Base-by-base conservation (phyloP, 2,329 filamentous ascomycete species). In the Fusarium graminum region DNA sequence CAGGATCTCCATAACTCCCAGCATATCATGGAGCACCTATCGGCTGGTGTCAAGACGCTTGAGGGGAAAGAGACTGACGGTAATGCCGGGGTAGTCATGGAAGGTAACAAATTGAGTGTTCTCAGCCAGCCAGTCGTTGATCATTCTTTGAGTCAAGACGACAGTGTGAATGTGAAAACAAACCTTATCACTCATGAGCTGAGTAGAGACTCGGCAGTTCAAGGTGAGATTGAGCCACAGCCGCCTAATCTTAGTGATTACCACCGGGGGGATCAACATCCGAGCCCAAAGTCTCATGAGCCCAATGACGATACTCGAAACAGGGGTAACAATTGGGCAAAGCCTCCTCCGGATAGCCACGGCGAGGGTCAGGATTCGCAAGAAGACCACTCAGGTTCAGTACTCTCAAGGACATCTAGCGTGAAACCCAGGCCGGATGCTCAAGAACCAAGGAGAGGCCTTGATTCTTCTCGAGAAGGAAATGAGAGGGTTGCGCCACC, bases 11-110 rank as follows among this genome's bases (percentile, higher is more conserved):
- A 78, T 49, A 71, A 71, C 44, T 66, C 73, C 17, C 72, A 74
- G 29, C 78, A 79, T 58, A 76, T 77, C 54, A 67, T 75, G 42
- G 74, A 78, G 42, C 76, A 79, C 42, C 66, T 79, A 13, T 70
- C 74, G 14, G 72, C 70, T 36, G 62, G 75, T 8, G 40, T 65
- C 12, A 58, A 43, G 41, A 46, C 28, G 2, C 32, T 59, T 6
- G 34, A 59, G 19, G 32, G 42, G 17, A 62, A 52, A 39, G 39
- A 32, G 41, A 42, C 41, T 28, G 40, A 45, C 17, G 32, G n/a
- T 32, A 46, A 63, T 42, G 40, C 65, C 41, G 51, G 36, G 22
- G 40, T 38, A 28, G 57, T 40, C 17, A 22, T 16, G 32, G 45
- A 34, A 3, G 40, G 55, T 32, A 38, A 43, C 10, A 28, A 16